Evolutionary conservation across 345 rosid genomes (phyloP), one percentile per base, ranked within the genome.

Genomic region (Acer campestre): DNA sequence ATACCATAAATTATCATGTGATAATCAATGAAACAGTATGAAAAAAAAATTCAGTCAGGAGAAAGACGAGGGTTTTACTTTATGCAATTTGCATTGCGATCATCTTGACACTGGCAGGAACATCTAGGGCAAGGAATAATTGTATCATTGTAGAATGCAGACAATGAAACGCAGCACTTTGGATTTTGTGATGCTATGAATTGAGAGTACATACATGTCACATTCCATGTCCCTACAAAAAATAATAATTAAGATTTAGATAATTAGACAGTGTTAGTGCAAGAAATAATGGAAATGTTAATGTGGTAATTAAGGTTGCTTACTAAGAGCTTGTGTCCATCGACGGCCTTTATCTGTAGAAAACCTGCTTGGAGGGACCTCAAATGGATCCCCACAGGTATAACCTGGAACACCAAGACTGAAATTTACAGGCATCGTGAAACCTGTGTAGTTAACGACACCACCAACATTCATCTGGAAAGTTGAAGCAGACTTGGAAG

Each of bases 101-200:
- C 75, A 70, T 67, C 82, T 71, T 75, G 86, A 82, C 98, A 93
- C n/a, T 82, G 78, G 71, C 98, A 95, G 75, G 94, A 92, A 82
- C 95, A 95, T 12, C 63, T 74, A 2, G 91, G 92, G 80, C 98
- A 95, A 76, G 97, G 88, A 62, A 90, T 90, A 13, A 95, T 86
- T 14, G 88, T 84, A 68, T 77, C 58, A 56, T 86, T 84, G 79
- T 92, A 95, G 77, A 95, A 93, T 6, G 94, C 87, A 11, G 98
- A 93, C 75, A 93, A 79, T 61, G 98, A 92, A 73, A 95, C 98
- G 70, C 98, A 95, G 73, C 98, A 95, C 67, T 83, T 35, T 35
- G 98, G 98, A 23, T 86, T 74, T 2, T 78, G 76, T 77, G 97
- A 88, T 81, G 97, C 82, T 73, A 85, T 17, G 79, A 82, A 81